A percentile compares a stretch with the other conserved stretches of the same genome.
Conservation (phyloP, 2,329 filamentous ascomycete species). For the Leptosphaerulina australis region DNA sequence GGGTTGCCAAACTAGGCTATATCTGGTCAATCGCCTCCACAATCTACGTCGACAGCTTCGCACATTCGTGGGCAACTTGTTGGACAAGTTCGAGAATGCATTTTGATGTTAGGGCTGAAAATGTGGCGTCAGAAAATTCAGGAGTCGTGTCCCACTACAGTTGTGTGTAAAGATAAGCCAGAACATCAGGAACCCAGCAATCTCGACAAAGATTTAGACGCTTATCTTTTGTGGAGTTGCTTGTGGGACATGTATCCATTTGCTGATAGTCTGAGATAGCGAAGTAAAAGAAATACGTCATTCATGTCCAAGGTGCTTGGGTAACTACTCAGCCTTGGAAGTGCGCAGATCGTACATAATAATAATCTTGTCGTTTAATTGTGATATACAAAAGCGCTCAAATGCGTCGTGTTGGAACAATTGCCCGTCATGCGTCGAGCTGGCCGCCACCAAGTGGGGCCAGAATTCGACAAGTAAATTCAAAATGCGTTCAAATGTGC, state of each 20-base stretch:
- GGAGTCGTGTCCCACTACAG: background rate
- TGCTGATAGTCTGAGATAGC: conserved; percentile 9
- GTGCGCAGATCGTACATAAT: background rate
- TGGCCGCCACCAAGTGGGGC: conserved; percentile 7
- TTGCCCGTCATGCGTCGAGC: background rate
- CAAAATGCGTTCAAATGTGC: background rate
- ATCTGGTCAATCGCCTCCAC: conserved; percentile 2
- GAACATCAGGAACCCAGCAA: conserved; percentile 2
- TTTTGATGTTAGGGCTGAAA: background rate
- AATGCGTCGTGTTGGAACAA: background rate
- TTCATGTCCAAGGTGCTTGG: too few species aligned
- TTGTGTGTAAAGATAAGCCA: conserved; percentile 1
- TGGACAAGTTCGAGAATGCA: conserved; percentile 8
- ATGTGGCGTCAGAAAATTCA: background rate
- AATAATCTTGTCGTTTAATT: conserved; percentile 1
- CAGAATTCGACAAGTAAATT: conserved; percentile 3
- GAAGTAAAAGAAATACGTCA: conserved; percentile 14
- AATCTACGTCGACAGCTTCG: conserved; percentile 1
- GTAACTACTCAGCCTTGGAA: too few species aligned
- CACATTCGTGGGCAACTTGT: background rate
- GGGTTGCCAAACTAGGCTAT: conserved; percentile 13
- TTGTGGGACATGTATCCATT: conserved; percentile 13
- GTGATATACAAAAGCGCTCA: conserved; percentile 7
- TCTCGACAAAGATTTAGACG: conserved; percentile 14
- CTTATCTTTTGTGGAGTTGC: conserved; percentile 20